These are phyloP conservation scores for Zangia roseola DNA, from an alignment of 768 basidiomycete species.

Conservation along the genomic window DNA sequence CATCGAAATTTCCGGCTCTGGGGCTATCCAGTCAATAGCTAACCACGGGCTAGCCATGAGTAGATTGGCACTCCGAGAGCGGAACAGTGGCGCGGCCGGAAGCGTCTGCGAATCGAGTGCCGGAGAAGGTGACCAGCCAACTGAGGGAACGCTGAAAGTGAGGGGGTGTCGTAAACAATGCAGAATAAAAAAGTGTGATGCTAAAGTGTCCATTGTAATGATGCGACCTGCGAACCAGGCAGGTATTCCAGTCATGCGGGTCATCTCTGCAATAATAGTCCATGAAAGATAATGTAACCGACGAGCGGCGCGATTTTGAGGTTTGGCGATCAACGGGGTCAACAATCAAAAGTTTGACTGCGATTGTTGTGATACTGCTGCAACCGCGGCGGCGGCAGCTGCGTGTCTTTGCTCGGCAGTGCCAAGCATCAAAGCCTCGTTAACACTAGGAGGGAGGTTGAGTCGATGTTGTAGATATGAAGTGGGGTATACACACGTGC, in stretches of 20 bases:
- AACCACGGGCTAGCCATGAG: slow-evolving; percentile 43
- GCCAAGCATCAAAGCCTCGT: slow-evolving; percentile 87
- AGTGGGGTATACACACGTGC: slow-evolving; percentile 41
- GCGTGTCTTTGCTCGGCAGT: slow-evolving; percentile 73
- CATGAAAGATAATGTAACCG: slow-evolving; percentile 40
- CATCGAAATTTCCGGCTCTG: slow-evolving; percentile 39
- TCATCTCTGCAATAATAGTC: slow-evolving; percentile 38
- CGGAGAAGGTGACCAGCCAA: slow-evolving; percentile 18
- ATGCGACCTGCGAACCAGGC: slow-evolving; percentile 61
- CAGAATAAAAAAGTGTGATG: slow-evolving; percentile 40
- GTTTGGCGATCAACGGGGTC: slow-evolving; percentile 15
- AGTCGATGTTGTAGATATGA: neutral
- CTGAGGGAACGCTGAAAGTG: slow-evolving; percentile 17
- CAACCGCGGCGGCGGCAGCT: slow-evolving; percentile 53
- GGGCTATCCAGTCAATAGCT: slow-evolving; percentile 18
- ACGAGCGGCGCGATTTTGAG: slow-evolving; percentile 27
- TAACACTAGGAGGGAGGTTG: slow-evolving; percentile 48
- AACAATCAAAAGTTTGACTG: slow-evolving; percentile 47
- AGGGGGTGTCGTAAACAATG: slow-evolving; percentile 42
- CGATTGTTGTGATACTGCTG: slow-evolving; percentile 47
- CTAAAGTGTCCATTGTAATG: slow-evolving; percentile 43
- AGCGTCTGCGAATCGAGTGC: slow-evolving; percentile 29
- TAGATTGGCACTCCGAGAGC: slow-evolving; percentile 28
- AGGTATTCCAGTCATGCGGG: slow-evolving; percentile 46
- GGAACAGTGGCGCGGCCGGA: slow-evolving; percentile 55